A percentile compares a stretch with the other conserved stretches of the same genome.
phyloP scores from a whole-genome alignment of 768 basidiomycete genomes.

The Tephrocybe sp. region DNA sequence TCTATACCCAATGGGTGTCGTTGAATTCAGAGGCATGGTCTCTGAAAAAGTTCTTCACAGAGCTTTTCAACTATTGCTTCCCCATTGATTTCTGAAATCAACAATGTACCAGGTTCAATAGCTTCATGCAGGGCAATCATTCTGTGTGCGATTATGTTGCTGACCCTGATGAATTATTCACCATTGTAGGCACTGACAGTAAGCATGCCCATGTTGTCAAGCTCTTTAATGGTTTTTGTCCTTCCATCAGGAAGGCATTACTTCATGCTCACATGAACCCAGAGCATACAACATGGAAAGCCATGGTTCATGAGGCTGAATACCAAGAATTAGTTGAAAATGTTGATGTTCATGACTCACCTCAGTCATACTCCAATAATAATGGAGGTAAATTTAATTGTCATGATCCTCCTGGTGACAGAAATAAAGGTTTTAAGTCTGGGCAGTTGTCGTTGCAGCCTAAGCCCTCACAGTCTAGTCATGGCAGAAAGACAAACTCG shows the following conservation, averaged over 20 bases:
- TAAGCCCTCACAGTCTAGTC: background rate
- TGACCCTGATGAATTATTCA: conserved; percentile 28
- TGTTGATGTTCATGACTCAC: background rate
- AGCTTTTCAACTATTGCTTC: conserved; percentile 34
- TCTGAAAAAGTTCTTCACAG: conserved; percentile 24
- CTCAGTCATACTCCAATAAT: background rate
- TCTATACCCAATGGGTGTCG: conserved; percentile 9
- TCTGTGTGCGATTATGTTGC: conserved; percentile 28
- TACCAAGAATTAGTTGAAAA: conserved; percentile 25
- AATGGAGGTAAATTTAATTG: background rate
- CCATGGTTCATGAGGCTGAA: conserved; percentile 25
- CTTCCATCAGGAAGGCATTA: conserved; percentile 27
- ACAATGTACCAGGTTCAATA: conserved; percentile 23
- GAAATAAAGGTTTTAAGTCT: background rate
- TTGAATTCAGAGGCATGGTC: conserved; percentile 18
- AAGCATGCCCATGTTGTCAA: conserved; percentile 27
- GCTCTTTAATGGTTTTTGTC: conserved; percentile 31
- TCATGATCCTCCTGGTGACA: too few relatives aligned
- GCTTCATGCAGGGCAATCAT: conserved; percentile 21
- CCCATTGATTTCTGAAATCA: conserved; percentile 26
- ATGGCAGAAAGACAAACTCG: background rate
- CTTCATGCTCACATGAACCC: conserved; percentile 27
- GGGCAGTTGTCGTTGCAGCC: background rate
- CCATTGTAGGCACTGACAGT: conserved; percentile 25
- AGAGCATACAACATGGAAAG: conserved; percentile 22